These are phyloP conservation scores for Plasmodium adleri DNA, from an alignment of 169 alveolate species.

Conservation along the genomic window DNA sequence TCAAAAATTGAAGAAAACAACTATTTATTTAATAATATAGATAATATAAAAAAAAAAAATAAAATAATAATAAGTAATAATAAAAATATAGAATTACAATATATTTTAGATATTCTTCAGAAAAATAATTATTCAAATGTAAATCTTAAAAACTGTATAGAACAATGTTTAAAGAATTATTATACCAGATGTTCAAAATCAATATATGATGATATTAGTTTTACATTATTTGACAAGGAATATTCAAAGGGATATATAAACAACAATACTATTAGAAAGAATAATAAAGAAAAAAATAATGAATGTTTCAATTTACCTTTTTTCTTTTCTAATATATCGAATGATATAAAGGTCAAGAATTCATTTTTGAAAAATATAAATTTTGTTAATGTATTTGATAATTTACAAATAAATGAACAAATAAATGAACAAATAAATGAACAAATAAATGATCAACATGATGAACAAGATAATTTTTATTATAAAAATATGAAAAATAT, in stretches of 20 bases:
- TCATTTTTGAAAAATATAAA: slow-evolving; percentile 12
- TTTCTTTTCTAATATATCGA: not conserved
- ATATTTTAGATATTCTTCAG: slow-evolving; percentile 16
- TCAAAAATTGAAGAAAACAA: not conserved
- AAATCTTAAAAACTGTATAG: slow-evolving; percentile 22
- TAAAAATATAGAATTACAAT: not conserved
- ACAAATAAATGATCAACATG: no score
- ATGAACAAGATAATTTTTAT: no score
- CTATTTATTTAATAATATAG: not conserved
- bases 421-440: no score
- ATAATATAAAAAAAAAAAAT: not conserved
- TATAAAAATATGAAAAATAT: no score
- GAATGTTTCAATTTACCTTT: not conserved
- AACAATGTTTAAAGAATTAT: slow-evolving; percentile 27
- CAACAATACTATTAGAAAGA: not conserved
- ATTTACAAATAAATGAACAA: no score
- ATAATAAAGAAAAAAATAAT: not conserved
- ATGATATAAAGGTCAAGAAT: not conserved
- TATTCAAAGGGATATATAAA: not conserved
- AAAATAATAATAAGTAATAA: not conserved
- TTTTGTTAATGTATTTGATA: not conserved
- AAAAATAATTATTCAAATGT: slow-evolving; percentile 10
- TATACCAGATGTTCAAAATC: slow-evolving; percentile 24
- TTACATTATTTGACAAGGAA: slow-evolving; percentile 25
- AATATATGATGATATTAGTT: slow-evolving; percentile 20